Percentiles rank a stretch among this genome's conserved stretches.
Conservation (phyloP, 2,329 filamentous ascomycete species). For the Cladosporium sp. region DNA sequence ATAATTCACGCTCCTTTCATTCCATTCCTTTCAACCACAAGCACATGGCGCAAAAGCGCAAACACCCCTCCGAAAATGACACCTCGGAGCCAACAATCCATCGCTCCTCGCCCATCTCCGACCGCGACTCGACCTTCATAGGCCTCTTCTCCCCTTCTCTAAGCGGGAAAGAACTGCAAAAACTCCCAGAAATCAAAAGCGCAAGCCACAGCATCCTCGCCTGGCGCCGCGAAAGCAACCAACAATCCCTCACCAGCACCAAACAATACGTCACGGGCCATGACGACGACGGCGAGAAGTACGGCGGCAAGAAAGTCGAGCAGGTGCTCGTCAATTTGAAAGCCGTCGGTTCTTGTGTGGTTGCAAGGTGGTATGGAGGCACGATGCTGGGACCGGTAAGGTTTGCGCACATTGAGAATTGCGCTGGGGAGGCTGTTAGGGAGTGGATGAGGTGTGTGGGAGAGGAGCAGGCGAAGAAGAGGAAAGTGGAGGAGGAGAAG, state of each 20-base stretch:
- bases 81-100: conserved; percentile 30
- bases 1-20: background rate
- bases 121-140: conserved; percentile 50
- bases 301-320: conserved; percentile 46
- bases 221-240: conserved; percentile 46
- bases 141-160: conserved; percentile 47
- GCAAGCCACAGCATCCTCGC: conserved; percentile 51
- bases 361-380: conserved; percentile 54
- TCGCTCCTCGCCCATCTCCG: conserved; percentile 43
- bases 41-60: conserved; percentile 29
- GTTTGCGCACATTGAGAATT: conserved; percentile 50
- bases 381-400: conserved; percentile 49
- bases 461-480: conserved; percentile 29
- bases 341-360: conserved; percentile 45
- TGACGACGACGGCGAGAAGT: conserved; percentile 53
- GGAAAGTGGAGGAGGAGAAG: conserved; percentile 31
- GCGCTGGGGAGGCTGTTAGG: conserved; percentile 45
- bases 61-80: conserved; percentile 11
- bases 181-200: conserved; percentile 38
- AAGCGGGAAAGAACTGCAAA: conserved; percentile 39
- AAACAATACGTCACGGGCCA: conserved; percentile 41
- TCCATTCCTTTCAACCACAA: background rate
- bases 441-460: conserved; percentile 34
- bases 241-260: conserved; percentile 39
- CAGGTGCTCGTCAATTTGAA: conserved; percentile 43